Conservation (phyloP, 805 yeast species). For the Phaffomyces thermotolerans region DNA sequence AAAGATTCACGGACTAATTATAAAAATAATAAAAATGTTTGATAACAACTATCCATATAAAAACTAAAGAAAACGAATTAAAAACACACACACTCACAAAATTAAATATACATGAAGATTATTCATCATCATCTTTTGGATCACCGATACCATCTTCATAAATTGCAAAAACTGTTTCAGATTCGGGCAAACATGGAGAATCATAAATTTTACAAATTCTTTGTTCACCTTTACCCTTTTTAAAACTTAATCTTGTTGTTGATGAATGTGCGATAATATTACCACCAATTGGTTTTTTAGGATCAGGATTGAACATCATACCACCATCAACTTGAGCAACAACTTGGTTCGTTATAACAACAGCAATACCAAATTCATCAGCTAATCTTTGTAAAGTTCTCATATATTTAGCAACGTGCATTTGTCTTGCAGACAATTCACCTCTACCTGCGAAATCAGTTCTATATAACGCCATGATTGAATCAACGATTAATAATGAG, state of each 20-base stretch:
- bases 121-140: constrained; percentile 56
- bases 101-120: neutral
- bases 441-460: constrained; percentile 96
- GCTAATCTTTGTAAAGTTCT: constrained; percentile 87
- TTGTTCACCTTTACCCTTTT: constrained; percentile 86
- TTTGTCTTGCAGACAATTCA: constrained; percentile 89
- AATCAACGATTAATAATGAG: constrained; percentile 86
- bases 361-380: constrained; percentile 97
- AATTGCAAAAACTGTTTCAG: constrained; percentile 91
- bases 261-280: constrained; percentile 96
- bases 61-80: neutral
- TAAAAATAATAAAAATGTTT: no score
- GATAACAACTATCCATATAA: no score
- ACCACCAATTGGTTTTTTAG: constrained; percentile 98
- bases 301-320: constrained; percentile 81
- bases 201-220: constrained; percentile 93
- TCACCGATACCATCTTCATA: constrained; percentile 97
- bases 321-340: constrained; percentile 96
- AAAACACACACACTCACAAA: neutral
- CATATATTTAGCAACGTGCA: constrained; percentile 90
- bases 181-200: constrained; percentile 93
- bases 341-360: constrained; percentile 91
- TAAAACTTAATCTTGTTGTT: constrained; percentile 84
- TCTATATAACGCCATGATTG: constrained; percentile 93
- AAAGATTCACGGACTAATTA: no score